A percentile compares a stretch with the other conserved stretches of the same genome.
Evolutionary conservation across 495 filamentous ascomycete species (phyloP).

Genomic region (Pyronema domesticum): DNA sequence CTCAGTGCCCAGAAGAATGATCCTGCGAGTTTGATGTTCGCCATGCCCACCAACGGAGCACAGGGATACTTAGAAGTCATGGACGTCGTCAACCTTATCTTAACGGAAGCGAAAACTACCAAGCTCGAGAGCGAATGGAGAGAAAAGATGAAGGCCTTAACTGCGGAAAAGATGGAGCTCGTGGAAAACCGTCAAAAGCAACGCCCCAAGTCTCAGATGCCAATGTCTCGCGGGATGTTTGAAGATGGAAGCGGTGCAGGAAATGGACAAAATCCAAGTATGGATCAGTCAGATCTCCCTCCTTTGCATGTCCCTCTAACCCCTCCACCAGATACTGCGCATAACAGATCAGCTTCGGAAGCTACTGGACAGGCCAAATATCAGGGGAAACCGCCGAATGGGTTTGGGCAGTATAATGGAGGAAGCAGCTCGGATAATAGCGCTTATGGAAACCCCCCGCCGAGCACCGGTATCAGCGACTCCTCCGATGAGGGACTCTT

Average conservation of each 20-base stretch:
- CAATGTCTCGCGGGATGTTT: slow-evolving; percentile 32
- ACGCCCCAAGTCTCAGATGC: slow-evolving; percentile 44
- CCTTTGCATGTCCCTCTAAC: slow-evolving; percentile 22
- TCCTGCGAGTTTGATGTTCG: slow-evolving; percentile 87
- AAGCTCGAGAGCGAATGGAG: slow-evolving; percentile 90
- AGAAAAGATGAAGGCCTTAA: slow-evolving; percentile 71
- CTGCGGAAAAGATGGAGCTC: slow-evolving; percentile 40
- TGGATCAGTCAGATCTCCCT: slow-evolving; percentile 14
- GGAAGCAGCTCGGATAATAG: not conserved
- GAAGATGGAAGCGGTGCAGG: slow-evolving; percentile 43
- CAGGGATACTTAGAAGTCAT: slow-evolving; percentile 75
- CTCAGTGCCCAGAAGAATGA: slow-evolving; percentile 77
- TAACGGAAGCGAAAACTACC: slow-evolving; percentile 52
- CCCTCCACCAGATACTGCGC: slow-evolving; percentile 29
- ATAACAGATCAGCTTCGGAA: slow-evolving; percentile 41
- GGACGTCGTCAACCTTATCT: slow-evolving; percentile 64
- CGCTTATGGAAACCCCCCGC: slow-evolving; percentile 4
- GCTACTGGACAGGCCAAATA: slow-evolving; percentile 25
- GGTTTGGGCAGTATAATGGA: not conserved
- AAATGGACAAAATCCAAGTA: not conserved
- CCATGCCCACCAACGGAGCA: slow-evolving; percentile 60
- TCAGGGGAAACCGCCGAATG: not conserved
- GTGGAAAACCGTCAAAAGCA: slow-evolving; percentile 15
- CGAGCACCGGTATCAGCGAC: slow-evolving; percentile 11
- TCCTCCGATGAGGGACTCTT: slow-evolving; percentile 21